These are phyloP conservation scores for Backusella mclennaniae DNA, from an alignment of 192 early-diverging fungal genomes.

Conservation along the genomic window DNA sequence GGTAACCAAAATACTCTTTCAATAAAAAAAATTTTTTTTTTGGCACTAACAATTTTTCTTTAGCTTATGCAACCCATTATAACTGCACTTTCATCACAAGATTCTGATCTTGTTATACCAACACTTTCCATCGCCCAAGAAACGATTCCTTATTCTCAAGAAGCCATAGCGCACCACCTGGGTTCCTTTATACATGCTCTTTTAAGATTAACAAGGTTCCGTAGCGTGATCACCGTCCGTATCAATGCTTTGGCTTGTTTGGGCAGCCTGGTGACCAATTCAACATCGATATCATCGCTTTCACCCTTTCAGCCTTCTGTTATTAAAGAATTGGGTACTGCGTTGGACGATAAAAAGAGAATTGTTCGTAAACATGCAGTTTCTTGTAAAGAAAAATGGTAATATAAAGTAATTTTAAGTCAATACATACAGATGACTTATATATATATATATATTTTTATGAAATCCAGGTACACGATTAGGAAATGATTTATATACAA, in stretches of 20 bases:
- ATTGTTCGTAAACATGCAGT: slow-evolving; percentile 84
- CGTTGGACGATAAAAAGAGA: slow-evolving; percentile 88
- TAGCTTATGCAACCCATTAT: slow-evolving; percentile 78
- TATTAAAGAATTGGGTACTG: slow-evolving; percentile 57
- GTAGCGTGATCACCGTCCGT: slow-evolving; percentile 44
- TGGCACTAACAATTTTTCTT: neutral
- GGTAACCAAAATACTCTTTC: slow-evolving; percentile 33
- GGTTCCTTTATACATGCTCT: slow-evolving; percentile 14
- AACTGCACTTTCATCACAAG: slow-evolving; percentile 62
- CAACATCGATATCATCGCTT: slow-evolving; percentile 47
- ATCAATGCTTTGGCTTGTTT: slow-evolving; percentile 67
- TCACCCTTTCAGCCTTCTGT: slow-evolving; percentile 61
- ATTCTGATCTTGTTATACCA: slow-evolving; percentile 61
- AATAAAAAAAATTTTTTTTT: neutral
- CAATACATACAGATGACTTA: neutral
- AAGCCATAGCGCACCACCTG: slow-evolving; percentile 22
- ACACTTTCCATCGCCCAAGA: slow-evolving; percentile 71
- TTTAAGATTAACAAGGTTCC: slow-evolving; percentile 4
- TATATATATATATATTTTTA: neutral
- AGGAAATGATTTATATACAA: neutral
- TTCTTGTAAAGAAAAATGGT: slow-evolving; percentile 85
- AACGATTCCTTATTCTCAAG: slow-evolving; percentile 62
- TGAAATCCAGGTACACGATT: neutral
- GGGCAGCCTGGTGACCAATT: slow-evolving; percentile 54
- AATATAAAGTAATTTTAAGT: neutral